A percentile compares a stretch with the other conserved stretches of the same genome.
These are phyloP conservation scores for Aquilaria sinensis DNA, from an alignment of 345 rosid genomes.

Conservation along the genomic window DNA sequence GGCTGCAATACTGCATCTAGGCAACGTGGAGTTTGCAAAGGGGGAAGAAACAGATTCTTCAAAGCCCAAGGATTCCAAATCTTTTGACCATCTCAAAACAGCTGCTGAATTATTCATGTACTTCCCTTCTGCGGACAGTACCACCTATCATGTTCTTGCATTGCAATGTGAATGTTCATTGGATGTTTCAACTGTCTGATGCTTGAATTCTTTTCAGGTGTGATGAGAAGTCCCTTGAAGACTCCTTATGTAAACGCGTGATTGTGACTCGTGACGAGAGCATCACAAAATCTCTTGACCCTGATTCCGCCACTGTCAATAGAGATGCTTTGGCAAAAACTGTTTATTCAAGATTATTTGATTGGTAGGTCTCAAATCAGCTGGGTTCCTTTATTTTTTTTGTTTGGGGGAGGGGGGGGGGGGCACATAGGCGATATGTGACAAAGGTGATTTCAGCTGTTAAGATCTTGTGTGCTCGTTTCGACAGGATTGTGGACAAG, in stretches of 20 bases:
- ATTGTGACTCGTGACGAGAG: conserved; percentile 73
- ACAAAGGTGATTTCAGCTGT: neutral
- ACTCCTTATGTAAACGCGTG: conserved; percentile 71
- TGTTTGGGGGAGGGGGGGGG: neutral
- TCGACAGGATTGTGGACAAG: conserved; percentile 63
- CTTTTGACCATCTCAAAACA: conserved; percentile 49
- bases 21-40: conserved; percentile 59
- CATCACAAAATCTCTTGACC: conserved; percentile 67
- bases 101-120: conserved; percentile 68
- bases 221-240: conserved; percentile 58
- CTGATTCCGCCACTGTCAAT: conserved; percentile 42
- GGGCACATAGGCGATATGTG: neutral
- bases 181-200: neutral
- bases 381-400: neutral
- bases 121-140: neutral
- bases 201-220: conserved; percentile 36
- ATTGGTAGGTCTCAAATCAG: conserved; percentile 40
- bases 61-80: conserved; percentile 60
- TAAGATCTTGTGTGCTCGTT: neutral
- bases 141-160: too few species aligned
- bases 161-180: too few species aligned
- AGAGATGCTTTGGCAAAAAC: conserved; percentile 79
- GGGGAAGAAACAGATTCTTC: conserved; percentile 72
- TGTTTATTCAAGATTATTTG: conserved; percentile 63
- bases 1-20: conserved; percentile 73